Evolutionary conservation across 306 rosid species (phyloP).

Genomic region (Crotalaria pallida): DNA sequence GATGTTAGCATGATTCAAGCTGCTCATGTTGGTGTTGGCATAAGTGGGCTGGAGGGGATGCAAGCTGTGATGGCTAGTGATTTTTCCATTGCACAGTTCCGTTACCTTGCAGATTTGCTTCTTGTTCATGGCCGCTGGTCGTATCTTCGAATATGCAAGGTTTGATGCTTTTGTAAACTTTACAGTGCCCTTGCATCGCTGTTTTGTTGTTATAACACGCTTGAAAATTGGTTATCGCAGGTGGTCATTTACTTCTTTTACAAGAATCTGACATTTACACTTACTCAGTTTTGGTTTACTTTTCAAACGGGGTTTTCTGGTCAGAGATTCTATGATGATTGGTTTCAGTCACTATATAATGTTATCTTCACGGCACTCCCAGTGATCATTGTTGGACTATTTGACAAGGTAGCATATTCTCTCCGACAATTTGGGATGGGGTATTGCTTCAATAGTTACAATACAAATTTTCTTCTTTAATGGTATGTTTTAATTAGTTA

Average conservation of each 20-base stretch:
- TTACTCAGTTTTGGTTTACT: constrained; percentile 98
- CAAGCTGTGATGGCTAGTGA: constrained; percentile 99
- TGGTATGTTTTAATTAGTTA: constrained; percentile 22
- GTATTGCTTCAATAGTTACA: not conserved
- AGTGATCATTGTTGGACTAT: constrained; percentile 86
- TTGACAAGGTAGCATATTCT: constrained; percentile 67
- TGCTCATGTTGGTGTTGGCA: constrained; percentile 97
- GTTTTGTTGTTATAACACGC: not conserved
- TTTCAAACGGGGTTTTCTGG: constrained; percentile 98
- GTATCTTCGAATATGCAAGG: constrained; percentile 96
- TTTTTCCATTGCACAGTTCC: constrained; percentile 97
- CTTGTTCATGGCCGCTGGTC: constrained; percentile 99
- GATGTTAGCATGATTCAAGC: constrained; percentile 99
- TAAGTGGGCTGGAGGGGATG: constrained; percentile 98
- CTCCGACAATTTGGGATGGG: constrained; percentile 7
- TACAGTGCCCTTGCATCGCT: not conserved
- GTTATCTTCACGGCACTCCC: constrained; percentile 96
- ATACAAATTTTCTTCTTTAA: constrained; percentile 9
- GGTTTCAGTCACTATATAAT: constrained; percentile 89
- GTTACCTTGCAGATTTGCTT: constrained; percentile 88
- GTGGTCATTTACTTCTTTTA: constrained; percentile 89
- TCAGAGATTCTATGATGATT: constrained; percentile 96
- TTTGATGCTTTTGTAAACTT: constrained; percentile 21
- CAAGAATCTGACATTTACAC: constrained; percentile 94
- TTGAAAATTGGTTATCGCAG: constrained; percentile 45